Conservation (phyloP, 495 filamentous ascomycete species). For the Aspergillus nanangensis region DNA sequence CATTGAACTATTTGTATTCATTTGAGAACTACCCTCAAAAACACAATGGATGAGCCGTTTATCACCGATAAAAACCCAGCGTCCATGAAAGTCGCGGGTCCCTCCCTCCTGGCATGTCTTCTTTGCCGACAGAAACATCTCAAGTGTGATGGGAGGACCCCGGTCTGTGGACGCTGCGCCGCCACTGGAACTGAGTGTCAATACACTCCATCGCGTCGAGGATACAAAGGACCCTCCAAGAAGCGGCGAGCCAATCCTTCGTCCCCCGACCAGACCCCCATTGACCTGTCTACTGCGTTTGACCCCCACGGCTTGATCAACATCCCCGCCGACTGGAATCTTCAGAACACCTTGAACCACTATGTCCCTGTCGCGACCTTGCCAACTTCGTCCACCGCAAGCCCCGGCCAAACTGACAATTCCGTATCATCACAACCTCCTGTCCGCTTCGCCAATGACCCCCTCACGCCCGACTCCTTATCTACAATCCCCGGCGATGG, state of each 20-base stretch:
- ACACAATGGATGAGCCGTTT: constrained; percentile 19
- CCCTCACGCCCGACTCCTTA: constrained; percentile 41
- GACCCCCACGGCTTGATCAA: constrained; percentile 20
- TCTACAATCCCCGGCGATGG: constrained; percentile 30
- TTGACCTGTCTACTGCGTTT: constrained; percentile 18
- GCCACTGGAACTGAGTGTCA: constrained; percentile 30
- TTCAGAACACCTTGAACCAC: constrained; percentile 15
- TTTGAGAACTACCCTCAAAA: too few relatives aligned
- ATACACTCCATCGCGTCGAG: constrained; percentile 44
- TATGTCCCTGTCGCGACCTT: constrained; percentile 25
- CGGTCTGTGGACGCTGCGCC: constrained; percentile 38
- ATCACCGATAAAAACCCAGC: constrained; percentile 6
- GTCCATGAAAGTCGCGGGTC: constrained; percentile 21
- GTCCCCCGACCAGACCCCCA: constrained; percentile 24
- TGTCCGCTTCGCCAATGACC: constrained; percentile 16
- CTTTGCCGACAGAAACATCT: constrained; percentile 59
- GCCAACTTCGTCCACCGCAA: constrained; percentile 19
- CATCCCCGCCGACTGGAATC: constrained; percentile 27
- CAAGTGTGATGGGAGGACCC: constrained; percentile 42
- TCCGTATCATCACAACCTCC: constrained; percentile 15
- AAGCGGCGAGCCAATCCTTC: constrained; percentile 39
- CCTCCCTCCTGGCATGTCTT: constrained; percentile 50
- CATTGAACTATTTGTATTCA: too few relatives aligned
- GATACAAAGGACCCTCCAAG: constrained; percentile 44
- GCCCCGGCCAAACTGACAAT: constrained; percentile 20